Evolutionary conservation across 2,329 filamentous ascomycete genomes (phyloP), one percentile per base, ranked within the genome.

Genomic region (Chaetomium sp.): DNA sequence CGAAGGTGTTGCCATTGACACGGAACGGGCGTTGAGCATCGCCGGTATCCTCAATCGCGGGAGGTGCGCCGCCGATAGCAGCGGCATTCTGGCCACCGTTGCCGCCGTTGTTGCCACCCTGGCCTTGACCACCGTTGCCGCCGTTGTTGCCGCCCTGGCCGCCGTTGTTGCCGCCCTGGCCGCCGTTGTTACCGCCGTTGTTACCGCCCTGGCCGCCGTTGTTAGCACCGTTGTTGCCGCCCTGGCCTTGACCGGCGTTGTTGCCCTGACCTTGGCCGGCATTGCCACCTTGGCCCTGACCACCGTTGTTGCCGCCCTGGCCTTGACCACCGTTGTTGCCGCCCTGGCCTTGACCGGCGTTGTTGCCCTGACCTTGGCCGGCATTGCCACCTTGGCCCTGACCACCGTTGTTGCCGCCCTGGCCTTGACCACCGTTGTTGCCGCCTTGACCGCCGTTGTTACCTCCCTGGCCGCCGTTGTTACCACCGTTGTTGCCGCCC

Each of bases 1-100:
- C 82, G 72, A 90, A 89, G 45, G 79, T 86, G 77, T 79, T 78
- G 57, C 83, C 83, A 69, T 84, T 82, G 65, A 87, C 83, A 25
- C 74, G 69, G 75, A 88, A 88, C 62, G 85, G 84, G 35, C 86
- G 81, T 63, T 74, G 71, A 25, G 75, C 65, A 71, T 84, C 76
- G 51, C 82, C 81, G 5, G 80, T 79, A 70, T 84, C 70, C 45
- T 73, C 74, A 27, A 87, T 80, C 12, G 77, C 75, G 9, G 85
- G 85, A 3, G 84, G 82, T 13, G 78, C 76, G 59, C 83, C 76
- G 57, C 83, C 68, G 13, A 45, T 65, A 16, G 38, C 61, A 10
- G 45, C 55, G 42, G 57, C 55, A 65, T 45, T 65, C 33, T 62
- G 51, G 56, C 55, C 60, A 49, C 16, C 27, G 27, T 53, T 60